These are phyloP conservation scores for Eimeria sp. DNA, from an alignment of 169 alveolate genomes.

Conservation along the genomic window DNA sequence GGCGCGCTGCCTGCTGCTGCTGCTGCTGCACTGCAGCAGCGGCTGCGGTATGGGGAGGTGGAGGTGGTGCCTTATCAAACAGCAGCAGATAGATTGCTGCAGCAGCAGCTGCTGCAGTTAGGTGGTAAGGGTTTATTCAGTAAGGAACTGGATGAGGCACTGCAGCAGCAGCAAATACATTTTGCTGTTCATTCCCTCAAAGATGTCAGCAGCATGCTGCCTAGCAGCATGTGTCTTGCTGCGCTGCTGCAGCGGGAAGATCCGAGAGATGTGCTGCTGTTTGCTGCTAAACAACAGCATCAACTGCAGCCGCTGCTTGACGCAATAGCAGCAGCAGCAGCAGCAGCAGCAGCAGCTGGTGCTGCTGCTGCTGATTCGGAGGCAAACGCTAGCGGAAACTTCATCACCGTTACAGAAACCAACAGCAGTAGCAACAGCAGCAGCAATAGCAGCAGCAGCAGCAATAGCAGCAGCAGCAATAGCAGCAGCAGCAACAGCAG, in stretches of 20 bases:
- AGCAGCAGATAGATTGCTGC: constrained; percentile 83
- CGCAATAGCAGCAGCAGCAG: background rate
- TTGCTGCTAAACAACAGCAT: background rate
- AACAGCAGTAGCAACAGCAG: constrained; percentile 20
- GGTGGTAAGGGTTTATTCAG: constrained; percentile 88
- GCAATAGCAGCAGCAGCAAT: background rate
- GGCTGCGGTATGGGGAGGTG: constrained; percentile 55
- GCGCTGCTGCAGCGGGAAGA: constrained; percentile 77
- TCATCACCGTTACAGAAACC: background rate
- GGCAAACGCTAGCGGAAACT: background rate
- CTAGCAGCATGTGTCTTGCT: constrained; percentile 16
- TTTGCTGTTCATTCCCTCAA: constrained; percentile 85
- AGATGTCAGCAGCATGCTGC: constrained; percentile 36
- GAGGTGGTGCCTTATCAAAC: constrained; percentile 24
- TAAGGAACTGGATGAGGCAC: constrained; percentile 85
- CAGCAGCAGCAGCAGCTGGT: background rate
- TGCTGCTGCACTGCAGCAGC: constrained; percentile 50
- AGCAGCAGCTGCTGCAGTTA: constrained; percentile 82
- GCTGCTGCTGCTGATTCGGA: background rate
- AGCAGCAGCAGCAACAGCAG: background rate
- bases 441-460: background rate
- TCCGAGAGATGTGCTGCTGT: constrained; percentile 73
- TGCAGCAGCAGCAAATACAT: constrained; percentile 77
- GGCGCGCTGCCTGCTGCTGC: background rate
- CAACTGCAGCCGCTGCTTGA: background rate